Evolutionary conservation across 805 yeast species (phyloP), one percentile per base, ranked within the genome.

Genomic region (Cephaloascus albidus): DNA sequence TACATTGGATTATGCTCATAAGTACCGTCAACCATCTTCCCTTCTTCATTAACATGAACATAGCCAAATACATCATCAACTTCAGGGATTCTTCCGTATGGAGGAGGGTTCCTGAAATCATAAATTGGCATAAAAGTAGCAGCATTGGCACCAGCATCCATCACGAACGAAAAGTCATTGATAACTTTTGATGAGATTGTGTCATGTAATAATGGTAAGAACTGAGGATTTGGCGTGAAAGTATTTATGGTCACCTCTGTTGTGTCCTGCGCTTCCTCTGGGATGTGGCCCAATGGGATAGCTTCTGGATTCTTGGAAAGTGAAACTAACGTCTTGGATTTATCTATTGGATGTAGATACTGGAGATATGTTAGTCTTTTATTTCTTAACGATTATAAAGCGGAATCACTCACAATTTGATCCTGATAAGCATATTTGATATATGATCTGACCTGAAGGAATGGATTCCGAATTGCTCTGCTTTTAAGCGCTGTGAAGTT

Each of bases 11-110:
- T 85, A 4, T 57, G 49, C 52, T 84, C 77, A 48, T 76, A 85
- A 16, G 76, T 62, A 1, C 60, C 70, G 1, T 65, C 64, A 2
- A 76, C 60, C 43, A 85, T 81, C 35, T 65, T 63, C 1, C 85
- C 84, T 3, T 65, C 52, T 1, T 45, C 55, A 45, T 72, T 72
- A 2, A 85, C 82, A 45, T 70, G 69, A 8, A 84, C 78, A 49
- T 79, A 81, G 1, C 94, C 95, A 38, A 77, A 64, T 2, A 78
- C 76, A 47, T 81, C 83, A 44, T 81, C 85, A 6, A 81, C 72
- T 17, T 79, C 83, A 1, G 90, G 86, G 12, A 70, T 72, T 46
- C 93, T 65, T 27, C 81, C 81, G 43, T 72, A 75, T 18, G 71
- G 61, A 1, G 90, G 87, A 1, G 76, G 68, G 36, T 69, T 74